Conservation (phyloP, 495 filamentous ascomycete genomes). For the Hypoxylon crocopeplum region DNA sequence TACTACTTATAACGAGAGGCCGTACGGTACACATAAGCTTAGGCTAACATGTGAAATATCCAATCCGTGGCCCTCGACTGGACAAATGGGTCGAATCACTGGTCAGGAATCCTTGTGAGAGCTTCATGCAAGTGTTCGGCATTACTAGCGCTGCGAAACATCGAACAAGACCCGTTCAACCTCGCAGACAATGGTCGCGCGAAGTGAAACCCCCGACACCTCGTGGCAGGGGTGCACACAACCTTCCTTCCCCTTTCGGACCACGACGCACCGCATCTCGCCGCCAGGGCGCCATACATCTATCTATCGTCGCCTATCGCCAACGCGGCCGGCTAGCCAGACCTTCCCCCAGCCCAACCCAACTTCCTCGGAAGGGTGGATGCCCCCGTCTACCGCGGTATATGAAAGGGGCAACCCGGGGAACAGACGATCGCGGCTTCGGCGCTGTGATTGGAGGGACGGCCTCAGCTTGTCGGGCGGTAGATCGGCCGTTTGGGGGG, state of each 20-base stretch:
- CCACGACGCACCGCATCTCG: not conserved
- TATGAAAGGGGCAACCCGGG: slow-evolving; percentile 31
- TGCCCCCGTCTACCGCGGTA: not conserved
- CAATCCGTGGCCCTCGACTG: slow-evolving; percentile 10
- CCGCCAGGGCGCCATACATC: not conserved
- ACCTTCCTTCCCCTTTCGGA: slow-evolving; percentile 33
- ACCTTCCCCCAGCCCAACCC: not conserved
- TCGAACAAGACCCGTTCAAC: not conserved
- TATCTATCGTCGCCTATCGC: not conserved
- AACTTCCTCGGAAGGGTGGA: not conserved
- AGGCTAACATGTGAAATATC: slow-evolving; percentile 25
- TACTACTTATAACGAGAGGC: slow-evolving; percentile 12
- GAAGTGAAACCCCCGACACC: not conserved
- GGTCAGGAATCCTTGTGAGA: slow-evolving; percentile 17
- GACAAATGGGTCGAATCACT: slow-evolving; percentile 19
- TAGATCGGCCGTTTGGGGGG: slow-evolving; percentile 17
- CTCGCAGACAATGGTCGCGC: not conserved
- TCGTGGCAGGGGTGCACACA: not conserved
- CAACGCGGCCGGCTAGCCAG: not conserved
- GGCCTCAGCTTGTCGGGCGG: slow-evolving; percentile 31
- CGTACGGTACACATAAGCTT: not conserved
- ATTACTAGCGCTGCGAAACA: slow-evolving; percentile 19
- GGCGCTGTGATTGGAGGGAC: slow-evolving; percentile 20
- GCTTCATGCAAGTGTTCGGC: slow-evolving; percentile 9
- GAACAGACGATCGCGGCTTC: slow-evolving; percentile 2